Base-by-base conservation (phyloP, 2,329 filamentous ascomycete species). In the Didymella pomorum region DNA sequence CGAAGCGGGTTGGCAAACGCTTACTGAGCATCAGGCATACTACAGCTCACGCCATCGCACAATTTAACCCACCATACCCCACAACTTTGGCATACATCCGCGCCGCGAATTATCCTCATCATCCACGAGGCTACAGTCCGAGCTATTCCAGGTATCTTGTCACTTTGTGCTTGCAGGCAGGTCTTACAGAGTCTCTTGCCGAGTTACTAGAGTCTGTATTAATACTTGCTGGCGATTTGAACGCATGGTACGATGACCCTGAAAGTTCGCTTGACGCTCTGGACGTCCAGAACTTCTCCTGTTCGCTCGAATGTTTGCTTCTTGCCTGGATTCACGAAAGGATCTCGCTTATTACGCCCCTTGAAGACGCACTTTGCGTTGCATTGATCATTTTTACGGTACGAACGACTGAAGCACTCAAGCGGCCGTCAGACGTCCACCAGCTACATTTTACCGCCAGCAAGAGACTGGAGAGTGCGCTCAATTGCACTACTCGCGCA, bases 1-100 rank as follows among this genome's bases (percentile, higher is more conserved):
- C 52, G 60, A 67, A 68, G 28, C 43, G 65, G 67, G 53, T 64
- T 73, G 68, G 66, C 65, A 71, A 59, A 41, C 69, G 73, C 74
- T 77, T 71, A 77, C 73, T 74, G 70, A 75, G 70, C 68, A 71
- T 69, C 67, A 77, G 75, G 75, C 74, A 76, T 70, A 71, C 72
- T 49, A 76, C 75, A 21, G 73, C 72, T 47, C 73, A 76, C 63
- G 74, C 75, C 52, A 72, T 77, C 51, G 71, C 71, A 52, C 70
- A 69, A 2, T 74, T 77, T 35, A 68, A 73, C 46, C 63, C 68
- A 28, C 74, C 74, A 47, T 69, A 75, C 54, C 66, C 71, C 41
- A 68, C 71, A 43, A 71, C 68, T 2, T 60, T 68, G 43, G 71
- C 72, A 51, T 71, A 68, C 51, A 70, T 72, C 46, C 69, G 62